Conservation (phyloP, 2,329 filamentous ascomycete genomes). For the Aspergillus sp. region DNA sequence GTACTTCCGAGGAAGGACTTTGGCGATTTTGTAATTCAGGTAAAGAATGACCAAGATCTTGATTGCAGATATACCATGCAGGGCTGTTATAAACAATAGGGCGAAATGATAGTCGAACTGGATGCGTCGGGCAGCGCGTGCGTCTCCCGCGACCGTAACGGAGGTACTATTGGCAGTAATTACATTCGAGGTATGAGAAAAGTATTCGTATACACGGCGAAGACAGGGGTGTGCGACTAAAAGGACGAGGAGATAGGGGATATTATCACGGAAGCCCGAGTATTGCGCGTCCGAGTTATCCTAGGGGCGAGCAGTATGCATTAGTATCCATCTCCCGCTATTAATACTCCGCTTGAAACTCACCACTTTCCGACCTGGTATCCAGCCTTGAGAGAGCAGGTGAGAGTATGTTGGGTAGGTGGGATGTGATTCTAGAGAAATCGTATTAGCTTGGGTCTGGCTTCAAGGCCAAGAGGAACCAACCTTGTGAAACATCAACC, state of each 20-base stretch:
- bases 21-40: slow-evolving; percentile 79
- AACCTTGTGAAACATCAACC: slow-evolving; percentile 80
- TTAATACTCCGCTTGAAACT: slow-evolving; percentile 27
- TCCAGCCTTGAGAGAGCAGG: slow-evolving; percentile 79
- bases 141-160: slow-evolving; percentile 46
- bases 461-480: slow-evolving; percentile 30
- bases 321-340: neutral
- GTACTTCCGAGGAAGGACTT: slow-evolving; percentile 65
- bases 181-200: slow-evolving; percentile 44
- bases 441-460: slow-evolving; percentile 15
- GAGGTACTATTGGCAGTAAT: slow-evolving; percentile 19
- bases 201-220: slow-evolving; percentile 67
- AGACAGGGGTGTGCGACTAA: slow-evolving; percentile 77
- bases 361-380: slow-evolving; percentile 86
- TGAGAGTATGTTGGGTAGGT: slow-evolving; percentile 73
- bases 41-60: slow-evolving; percentile 82
- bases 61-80: slow-evolving; percentile 82
- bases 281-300: slow-evolving; percentile 93
- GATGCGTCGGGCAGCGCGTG: slow-evolving; percentile 66
- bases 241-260: slow-evolving; percentile 75
- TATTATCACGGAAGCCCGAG: slow-evolving; percentile 76
- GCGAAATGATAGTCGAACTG: slow-evolving; percentile 84
- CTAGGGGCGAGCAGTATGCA: slow-evolving; percentile 43
- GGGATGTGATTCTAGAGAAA: slow-evolving; percentile 68
- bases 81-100: slow-evolving; percentile 69